Conservation (phyloP, 805 yeast species). For the Barnettozyma botsteinii region DNA sequence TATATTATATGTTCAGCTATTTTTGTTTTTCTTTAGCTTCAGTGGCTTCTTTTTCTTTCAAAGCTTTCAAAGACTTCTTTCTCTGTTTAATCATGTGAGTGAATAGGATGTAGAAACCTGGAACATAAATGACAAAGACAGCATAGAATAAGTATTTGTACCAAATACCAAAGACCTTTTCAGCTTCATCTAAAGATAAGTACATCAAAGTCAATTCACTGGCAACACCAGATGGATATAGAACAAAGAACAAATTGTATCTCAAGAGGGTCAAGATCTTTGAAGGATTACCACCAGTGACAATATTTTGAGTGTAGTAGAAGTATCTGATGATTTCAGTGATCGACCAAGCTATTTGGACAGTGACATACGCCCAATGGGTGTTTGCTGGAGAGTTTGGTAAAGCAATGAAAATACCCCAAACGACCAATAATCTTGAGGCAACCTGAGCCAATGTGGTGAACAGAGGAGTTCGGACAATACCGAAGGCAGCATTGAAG, state of each 20-base stretch:
- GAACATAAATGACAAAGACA: conserved; percentile 64
- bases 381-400: conserved; percentile 64
- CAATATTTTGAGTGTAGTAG: conserved; percentile 70
- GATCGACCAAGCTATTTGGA: conserved; percentile 82
- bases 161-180: conserved; percentile 38
- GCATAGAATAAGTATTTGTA: conserved; percentile 52
- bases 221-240: conserved; percentile 91
- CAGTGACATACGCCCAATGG: conserved; percentile 57
- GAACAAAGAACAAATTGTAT: conserved; percentile 73
- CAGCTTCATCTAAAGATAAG: conserved; percentile 69
- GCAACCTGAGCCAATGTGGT: conserved; percentile 86
- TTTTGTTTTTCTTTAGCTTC: conserved; percentile 1
- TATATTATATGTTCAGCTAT: not conserved
- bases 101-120: conserved; percentile 82
- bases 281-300: conserved; percentile 48
- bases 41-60: conserved; percentile 14
- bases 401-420: conserved; percentile 73
- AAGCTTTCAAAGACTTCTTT: conserved; percentile 57
- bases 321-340: conserved; percentile 91
- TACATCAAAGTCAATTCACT: conserved; percentile 71
- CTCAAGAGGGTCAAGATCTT: conserved; percentile 59
- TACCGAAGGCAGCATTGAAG: conserved; percentile 68
- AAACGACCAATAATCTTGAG: conserved; percentile 74
- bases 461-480: conserved; percentile 76
- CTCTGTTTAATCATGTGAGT: conserved; percentile 89